phyloP scores from a whole-genome alignment of 1,284 basidiomycete genomes.

The Heterobasidion annosum region DNA sequence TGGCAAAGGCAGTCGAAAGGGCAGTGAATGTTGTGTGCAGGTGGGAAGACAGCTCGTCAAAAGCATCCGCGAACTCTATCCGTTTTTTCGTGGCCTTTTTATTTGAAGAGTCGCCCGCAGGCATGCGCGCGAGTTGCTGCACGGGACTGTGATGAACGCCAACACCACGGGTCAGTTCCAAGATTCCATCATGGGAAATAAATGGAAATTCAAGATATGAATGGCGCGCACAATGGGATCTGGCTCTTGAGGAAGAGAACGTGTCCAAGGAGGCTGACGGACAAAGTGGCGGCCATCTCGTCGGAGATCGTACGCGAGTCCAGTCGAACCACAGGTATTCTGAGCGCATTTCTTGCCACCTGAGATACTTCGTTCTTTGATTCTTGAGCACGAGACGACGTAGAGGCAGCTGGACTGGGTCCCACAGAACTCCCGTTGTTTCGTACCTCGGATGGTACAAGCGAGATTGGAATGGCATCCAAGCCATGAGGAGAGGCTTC shows the following conservation, averaged over 20 bases:
- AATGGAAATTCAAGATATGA: neutral
- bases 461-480: too few species aligned
- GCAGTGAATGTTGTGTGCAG: conserved; percentile 63
- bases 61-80: conserved; percentile 48
- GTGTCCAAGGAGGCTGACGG: conserved; percentile 52
- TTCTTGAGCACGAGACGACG: neutral
- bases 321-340: neutral
- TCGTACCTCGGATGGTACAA: too few species aligned
- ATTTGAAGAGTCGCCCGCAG: conserved; percentile 27
- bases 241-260: conserved; percentile 69
- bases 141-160: conserved; percentile 39
- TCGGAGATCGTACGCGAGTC: conserved; percentile 31
- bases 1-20: conserved; percentile 52
- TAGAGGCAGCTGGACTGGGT: neutral
- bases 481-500: too few species aligned
- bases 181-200: neutral
- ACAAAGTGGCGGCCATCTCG: conserved; percentile 50
- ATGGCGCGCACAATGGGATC: conserved; percentile 56
- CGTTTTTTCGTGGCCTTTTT: conserved; percentile 46
- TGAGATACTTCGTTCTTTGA: neutral
- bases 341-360: neutral
- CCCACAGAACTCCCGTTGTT: neutral
- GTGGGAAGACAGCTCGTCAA: conserved; percentile 65
- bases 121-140: conserved; percentile 46
- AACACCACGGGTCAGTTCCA: too few species aligned